These are phyloP conservation scores for Mycena citricolor DNA, from an alignment of 1,284 basidiomycete genomes.

Conservation along the genomic window DNA sequence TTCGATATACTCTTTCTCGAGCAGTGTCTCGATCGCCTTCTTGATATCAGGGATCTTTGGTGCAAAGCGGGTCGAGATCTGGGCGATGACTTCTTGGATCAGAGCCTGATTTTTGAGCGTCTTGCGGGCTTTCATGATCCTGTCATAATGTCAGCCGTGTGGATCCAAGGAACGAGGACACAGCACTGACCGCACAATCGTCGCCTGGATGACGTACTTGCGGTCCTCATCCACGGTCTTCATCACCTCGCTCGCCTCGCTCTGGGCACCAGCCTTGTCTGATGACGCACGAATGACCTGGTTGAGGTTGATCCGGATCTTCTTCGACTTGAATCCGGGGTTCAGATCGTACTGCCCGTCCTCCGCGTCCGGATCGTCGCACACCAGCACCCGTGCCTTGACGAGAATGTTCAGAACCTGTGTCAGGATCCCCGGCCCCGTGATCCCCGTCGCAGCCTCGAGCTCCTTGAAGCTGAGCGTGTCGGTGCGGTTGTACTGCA, in stretches of 20 bases:
- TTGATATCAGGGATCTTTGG: conserved; percentile 93
- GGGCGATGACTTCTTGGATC: conserved; percentile 92
- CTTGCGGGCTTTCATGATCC: conserved; percentile 98
- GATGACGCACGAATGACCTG: no score
- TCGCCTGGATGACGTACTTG: conserved; percentile 96
- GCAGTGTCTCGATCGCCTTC: conserved; percentile 95
- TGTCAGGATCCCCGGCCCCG: conserved; percentile 80
- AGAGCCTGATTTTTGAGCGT: conserved; percentile 95
- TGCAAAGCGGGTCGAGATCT: conserved; percentile 86
- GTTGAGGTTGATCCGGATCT: conserved; percentile 94
- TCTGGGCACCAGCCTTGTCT: conserved; percentile 94
- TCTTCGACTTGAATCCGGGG: conserved; percentile 96
- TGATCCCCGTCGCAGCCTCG: conserved; percentile 79
- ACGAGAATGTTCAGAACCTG: conserved; percentile 83
- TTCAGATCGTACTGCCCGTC: conserved; percentile 95
- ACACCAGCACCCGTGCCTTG: conserved; percentile 89
- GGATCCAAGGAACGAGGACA: not conserved
- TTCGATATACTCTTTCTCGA: conserved; percentile 98
- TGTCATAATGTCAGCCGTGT: conserved; percentile 29
- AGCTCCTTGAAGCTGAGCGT: conserved; percentile 83
- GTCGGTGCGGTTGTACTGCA: conserved; percentile 94
- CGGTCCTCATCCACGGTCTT: conserved; percentile 98
- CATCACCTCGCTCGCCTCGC: conserved; percentile 87
- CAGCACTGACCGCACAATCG: conserved; percentile 81
- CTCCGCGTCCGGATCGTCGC: conserved; percentile 81